These are phyloP conservation scores for Graphilbum sp. DNA, from an alignment of 2,329 filamentous ascomycete species.

Conservation along the genomic window DNA sequence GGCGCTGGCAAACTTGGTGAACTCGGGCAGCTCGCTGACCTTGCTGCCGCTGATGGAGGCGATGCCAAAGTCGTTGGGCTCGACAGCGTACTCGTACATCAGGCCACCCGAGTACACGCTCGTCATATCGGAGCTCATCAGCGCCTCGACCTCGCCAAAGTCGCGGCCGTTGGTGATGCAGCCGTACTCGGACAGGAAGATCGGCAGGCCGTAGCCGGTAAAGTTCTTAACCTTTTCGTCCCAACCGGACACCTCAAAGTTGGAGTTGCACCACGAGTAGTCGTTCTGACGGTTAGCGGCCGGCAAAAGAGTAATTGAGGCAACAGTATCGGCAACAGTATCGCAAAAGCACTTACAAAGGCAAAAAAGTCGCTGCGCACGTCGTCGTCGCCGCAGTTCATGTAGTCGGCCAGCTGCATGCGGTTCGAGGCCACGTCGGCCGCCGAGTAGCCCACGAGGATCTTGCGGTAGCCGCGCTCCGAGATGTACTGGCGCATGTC, in stretches of 20 bases:
- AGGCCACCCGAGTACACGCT: constrained; percentile 86
- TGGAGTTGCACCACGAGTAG: constrained; percentile 70
- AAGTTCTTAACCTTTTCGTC: constrained; percentile 79
- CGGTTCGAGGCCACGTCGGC: constrained; percentile 79
- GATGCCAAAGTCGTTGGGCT: constrained; percentile 66
- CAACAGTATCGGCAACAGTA: too few relatives aligned
- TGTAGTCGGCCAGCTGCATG: constrained; percentile 72
- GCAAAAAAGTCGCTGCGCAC: constrained; percentile 78
- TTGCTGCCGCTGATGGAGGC: constrained; percentile 43
- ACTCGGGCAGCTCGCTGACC: constrained; percentile 47
- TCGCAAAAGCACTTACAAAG: constrained; percentile 28
- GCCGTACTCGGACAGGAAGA: constrained; percentile 92
- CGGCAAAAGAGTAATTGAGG: constrained; percentile 1
- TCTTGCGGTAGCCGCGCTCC: constrained; percentile 40
- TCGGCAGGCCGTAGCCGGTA: constrained; percentile 68
- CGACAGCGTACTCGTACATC: constrained; percentile 85
- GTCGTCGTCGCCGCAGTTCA: constrained; percentile 82
- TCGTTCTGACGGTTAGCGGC: constrained; percentile 41
- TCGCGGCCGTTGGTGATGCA: constrained; percentile 69
- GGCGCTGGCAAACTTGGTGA: constrained; percentile 32
- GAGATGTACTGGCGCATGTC: constrained; percentile 59
- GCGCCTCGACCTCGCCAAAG: constrained; percentile 61
- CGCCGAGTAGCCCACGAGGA: constrained; percentile 61
- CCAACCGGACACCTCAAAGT: constrained; percentile 61
- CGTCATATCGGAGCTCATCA: constrained; percentile 77